Evolutionary conservation across 2,329 filamentous ascomycete species (phyloP).

Genomic region (Colletotrichum australisinense): DNA sequence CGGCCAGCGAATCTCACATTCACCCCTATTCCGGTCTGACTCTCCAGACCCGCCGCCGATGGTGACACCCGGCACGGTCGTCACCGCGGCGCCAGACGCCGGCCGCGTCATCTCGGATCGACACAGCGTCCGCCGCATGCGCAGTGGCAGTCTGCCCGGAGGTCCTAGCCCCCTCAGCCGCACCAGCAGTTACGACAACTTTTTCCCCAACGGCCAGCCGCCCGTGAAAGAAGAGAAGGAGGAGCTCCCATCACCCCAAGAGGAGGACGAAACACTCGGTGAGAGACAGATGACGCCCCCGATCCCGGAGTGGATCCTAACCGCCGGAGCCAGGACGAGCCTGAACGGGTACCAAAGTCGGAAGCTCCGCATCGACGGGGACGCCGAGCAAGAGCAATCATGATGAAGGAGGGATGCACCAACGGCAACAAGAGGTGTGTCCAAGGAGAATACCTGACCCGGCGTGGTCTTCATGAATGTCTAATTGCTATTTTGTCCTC

Average conservation of each 20-base stretch:
- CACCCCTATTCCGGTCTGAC: slow-evolving; percentile 81
- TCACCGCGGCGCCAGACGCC: slow-evolving; percentile 76
- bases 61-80: slow-evolving; percentile 76
- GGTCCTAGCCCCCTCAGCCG: slow-evolving; percentile 61
- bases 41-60: slow-evolving; percentile 75
- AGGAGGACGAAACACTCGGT: slow-evolving; percentile 30
- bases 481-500: slow-evolving; percentile 33
- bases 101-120: slow-evolving; percentile 71
- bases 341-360: slow-evolving; percentile 58
- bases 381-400: slow-evolving; percentile 39
- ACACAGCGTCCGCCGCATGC: slow-evolving; percentile 63
- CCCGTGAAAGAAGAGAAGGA: slow-evolving; percentile 41
- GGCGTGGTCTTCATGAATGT: slow-evolving; percentile 36
- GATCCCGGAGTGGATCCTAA: slow-evolving; percentile 71
- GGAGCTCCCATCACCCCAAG: slow-evolving; percentile 36
- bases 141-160: slow-evolving; percentile 65
- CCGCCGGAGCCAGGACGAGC: slow-evolving; percentile 62
- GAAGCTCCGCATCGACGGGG: slow-evolving; percentile 43
- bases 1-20: slow-evolving; percentile 73
- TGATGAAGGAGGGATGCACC: slow-evolving; percentile 23
- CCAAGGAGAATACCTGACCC: slow-evolving; percentile 9
- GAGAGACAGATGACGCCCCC: slow-evolving; percentile 68
- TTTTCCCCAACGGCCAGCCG: slow-evolving; percentile 37
- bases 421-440: not conserved
- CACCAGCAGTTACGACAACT: slow-evolving; percentile 62